Conservation (phyloP, 257 asterid species). For the Solanum microdontum region DNA sequence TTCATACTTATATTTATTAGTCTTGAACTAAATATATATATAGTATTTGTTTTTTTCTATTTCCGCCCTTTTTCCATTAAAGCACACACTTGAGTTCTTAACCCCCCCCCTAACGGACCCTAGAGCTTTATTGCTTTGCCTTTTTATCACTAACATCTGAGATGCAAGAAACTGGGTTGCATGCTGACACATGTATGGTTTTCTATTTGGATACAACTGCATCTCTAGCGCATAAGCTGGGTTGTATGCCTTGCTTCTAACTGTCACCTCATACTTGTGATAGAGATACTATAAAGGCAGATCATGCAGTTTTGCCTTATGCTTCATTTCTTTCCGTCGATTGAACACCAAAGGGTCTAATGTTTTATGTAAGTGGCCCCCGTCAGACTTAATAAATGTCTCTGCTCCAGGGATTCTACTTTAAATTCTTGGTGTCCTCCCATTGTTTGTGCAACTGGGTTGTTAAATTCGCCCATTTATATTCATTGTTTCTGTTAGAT, state of each 20-base stretch:
- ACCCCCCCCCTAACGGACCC: neutral
- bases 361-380: neutral
- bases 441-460: neutral
- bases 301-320: neutral
- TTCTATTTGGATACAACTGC: neutral
- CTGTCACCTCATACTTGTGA: neutral
- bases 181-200: neutral
- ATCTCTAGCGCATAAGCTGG: neutral
- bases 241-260: neutral
- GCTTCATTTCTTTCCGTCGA: neutral
- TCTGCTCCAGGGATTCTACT: neutral
- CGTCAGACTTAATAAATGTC: neutral
- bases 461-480: neutral
- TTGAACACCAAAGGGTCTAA: neutral
- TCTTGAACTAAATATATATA: neutral
- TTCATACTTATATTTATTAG: neutral
- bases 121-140: neutral
- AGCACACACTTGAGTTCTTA: neutral
- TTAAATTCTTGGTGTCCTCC: neutral
- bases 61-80: neutral
- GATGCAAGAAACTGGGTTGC: neutral
- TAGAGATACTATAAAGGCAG: neutral
- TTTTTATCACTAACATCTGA: neutral
- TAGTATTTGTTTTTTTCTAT: neutral
- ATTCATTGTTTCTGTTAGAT: neutral